Evolutionary conservation across 345 rosid genomes (phyloP), one percentile per base, ranked within the genome.

Genomic region (Lagerstroemia speciosa): DNA sequence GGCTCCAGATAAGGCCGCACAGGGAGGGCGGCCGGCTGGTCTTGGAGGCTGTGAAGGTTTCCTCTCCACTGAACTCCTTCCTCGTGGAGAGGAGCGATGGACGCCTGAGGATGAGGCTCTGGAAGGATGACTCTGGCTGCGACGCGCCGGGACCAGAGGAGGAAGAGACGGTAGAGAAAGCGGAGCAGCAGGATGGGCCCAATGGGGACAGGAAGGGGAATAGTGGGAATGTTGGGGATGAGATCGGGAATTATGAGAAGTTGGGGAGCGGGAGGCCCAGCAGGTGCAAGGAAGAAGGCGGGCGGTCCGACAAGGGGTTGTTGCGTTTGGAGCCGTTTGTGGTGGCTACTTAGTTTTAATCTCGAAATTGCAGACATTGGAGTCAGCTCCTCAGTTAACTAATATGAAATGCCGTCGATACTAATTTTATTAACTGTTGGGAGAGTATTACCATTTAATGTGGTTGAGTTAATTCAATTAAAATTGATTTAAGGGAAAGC

Each of bases 21-120:
- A 73, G 89, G 24, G 93, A 83, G 34, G 87, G 78, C 11, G 99
- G 96, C 38, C 81, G 99, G 67, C 80, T 91, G 62, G 72, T 94
- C 45, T 72, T 94, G 65, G 69, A 79, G 76, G 97, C 90, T 1
- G 86, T 82, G 38, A 63, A 60, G 46, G 77, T 73, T 60, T 79
- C 83, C 38, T 66, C 82, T 43, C 62, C 60, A 22, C 72, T n/a
- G 37, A 34, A 72, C 34, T 71, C 53, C 58, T 86, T 94, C 76
- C 83, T 79, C 9, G 84, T 86, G 38, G 92, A 94, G 71, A 83
- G 97, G 65, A 68, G 80, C 65, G 72, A 80, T 1, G 96, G 99
- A 57, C 82, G 93, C 78, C 94, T 94, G 60, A 78, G 82, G 76
- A 78, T 94, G 69, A 70, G 77, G 69, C 62, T 88, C 46, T 29